Evolutionary conservation across 2,329 filamentous ascomycete species (phyloP), one percentile per base, ranked within the genome.

Genomic region (Corinectria fuckeliana): DNA sequence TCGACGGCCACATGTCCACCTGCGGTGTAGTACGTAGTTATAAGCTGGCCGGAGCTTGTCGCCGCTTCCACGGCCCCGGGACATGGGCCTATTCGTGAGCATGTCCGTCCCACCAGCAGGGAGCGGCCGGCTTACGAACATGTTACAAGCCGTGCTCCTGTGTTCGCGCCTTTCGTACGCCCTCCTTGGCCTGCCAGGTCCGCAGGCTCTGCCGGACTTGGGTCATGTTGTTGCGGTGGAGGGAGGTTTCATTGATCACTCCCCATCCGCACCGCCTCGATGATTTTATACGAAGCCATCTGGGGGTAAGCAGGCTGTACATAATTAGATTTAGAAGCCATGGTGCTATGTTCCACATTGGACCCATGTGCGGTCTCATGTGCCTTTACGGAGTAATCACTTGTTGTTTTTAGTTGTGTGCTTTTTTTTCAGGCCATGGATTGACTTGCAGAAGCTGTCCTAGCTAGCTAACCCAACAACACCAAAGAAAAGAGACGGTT

Each of bases 61-160:
- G 51, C 60, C 56, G 51, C 41, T 52, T 28, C 60, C 60, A 52
- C 45, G 48, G 56, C n/a, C 16, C 47, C 48, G 60, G 60, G 47
- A 50, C 41, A 58, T 58, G 34, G 50, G 30, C 26, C 38, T 28
- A 32, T 52, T 32, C 49, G 26, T 32, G 20, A 38, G 16, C 47
- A 32, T 30, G 21, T 23, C 41, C 32, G 48, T 58, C 21, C 49
- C 30, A 50, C 54, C 44, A 34, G 30, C 49, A 30, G 32, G 21
- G 23, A 13, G 25, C 48, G n/a, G n/a, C 18, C n/a, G 9, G 16
- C 26, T n/a, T 28, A 18, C 32, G 32, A 36, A 18, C 32, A 36
- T n/a, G 26, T 36, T 36, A 34, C n/a, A n/a, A n/a, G n/a, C n/a
- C n/a, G n/a, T n/a, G n/a, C n/a, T n/a, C n/a, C n/a, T n/a, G n/a